Conservation (phyloP, 352 stramenopile genomes). For the Globisporangium polare region DNA sequence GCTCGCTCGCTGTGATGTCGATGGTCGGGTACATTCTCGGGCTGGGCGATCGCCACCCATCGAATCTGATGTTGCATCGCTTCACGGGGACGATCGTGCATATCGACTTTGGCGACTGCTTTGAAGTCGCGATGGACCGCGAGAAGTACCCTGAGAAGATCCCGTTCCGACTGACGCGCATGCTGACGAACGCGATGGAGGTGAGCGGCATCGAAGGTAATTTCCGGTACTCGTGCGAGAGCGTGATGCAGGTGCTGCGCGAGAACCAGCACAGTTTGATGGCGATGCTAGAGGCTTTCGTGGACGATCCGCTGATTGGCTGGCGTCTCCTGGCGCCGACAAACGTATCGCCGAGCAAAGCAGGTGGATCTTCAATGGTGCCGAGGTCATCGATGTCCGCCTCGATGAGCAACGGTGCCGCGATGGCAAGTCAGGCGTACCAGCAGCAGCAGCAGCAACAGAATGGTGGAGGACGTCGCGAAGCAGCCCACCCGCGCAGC, state of each 20-base stretch:
- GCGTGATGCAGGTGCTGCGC: slow-evolving; percentile 96
- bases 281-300: slow-evolving; percentile 99
- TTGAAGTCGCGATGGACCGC: slow-evolving; percentile 98
- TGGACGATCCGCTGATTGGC: slow-evolving; percentile 98
- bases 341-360: slow-evolving; percentile 42
- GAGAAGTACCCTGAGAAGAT: slow-evolving; percentile 99
- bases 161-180: slow-evolving; percentile 98
- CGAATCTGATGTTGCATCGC: slow-evolving; percentile 99
- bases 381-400: slow-evolving; percentile 27
- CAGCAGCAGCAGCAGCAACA: slow-evolving; percentile 17
- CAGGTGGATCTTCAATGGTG: slow-evolving; percentile 26
- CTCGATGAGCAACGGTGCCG: slow-evolving; percentile 2
- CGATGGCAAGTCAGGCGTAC: neutral
- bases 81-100: slow-evolving; percentile 97
- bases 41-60: slow-evolving; percentile 98
- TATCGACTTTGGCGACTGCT: slow-evolving; percentile 97
- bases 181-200: slow-evolving; percentile 99
- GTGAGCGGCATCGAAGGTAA: slow-evolving; percentile 97
- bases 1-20: slow-evolving; percentile 97
- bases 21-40: slow-evolving; percentile 99
- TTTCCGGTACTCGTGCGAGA: slow-evolving; percentile 97
- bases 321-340: slow-evolving; percentile 91
- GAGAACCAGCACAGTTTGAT: slow-evolving; percentile 98
- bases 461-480: neutral
- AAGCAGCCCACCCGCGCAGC: slow-evolving; percentile 26